phyloP scores from a whole-genome alignment of 148 eudicot genomes.

The Chenopodium suecicum region DNA sequence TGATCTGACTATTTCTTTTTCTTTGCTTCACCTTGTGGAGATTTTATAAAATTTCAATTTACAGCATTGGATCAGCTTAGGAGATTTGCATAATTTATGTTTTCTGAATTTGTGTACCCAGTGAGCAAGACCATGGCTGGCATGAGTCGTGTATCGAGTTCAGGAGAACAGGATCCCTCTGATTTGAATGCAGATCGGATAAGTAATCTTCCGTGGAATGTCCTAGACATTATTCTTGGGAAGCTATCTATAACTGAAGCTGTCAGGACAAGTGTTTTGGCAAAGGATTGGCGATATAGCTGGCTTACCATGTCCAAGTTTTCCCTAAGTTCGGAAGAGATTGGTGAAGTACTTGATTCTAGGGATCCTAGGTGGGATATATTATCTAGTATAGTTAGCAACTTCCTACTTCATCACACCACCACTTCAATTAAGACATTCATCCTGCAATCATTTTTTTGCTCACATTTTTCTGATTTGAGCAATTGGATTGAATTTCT shows the following conservation, averaged over 20 bases:
- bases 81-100: neutral
- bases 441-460: neutral
- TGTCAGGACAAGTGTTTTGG: constrained; percentile 9
- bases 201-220: constrained; percentile 6
- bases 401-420: constrained; percentile 2
- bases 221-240: constrained; percentile 5
- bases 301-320: constrained; percentile 16
- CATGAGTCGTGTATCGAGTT: neutral
- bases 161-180: neutral
- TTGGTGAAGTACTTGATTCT: too few species aligned
- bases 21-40: neutral
- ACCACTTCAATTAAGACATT: neutral
- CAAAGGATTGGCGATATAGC: constrained; percentile 5
- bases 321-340: neutral
- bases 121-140: neutral
- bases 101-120: neutral
- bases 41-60: neutral
- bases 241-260: constrained; percentile 1
- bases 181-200: constrained; percentile 7
- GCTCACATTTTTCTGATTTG: too few species aligned
- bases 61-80: neutral
- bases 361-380: neutral
- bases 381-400: neutral
- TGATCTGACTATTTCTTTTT: neutral
- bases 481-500: too few species aligned